These are phyloP conservation scores for Plasmodium chabaudi DNA, from an alignment of 169 alveolate species.

Conservation along the genomic window DNA sequence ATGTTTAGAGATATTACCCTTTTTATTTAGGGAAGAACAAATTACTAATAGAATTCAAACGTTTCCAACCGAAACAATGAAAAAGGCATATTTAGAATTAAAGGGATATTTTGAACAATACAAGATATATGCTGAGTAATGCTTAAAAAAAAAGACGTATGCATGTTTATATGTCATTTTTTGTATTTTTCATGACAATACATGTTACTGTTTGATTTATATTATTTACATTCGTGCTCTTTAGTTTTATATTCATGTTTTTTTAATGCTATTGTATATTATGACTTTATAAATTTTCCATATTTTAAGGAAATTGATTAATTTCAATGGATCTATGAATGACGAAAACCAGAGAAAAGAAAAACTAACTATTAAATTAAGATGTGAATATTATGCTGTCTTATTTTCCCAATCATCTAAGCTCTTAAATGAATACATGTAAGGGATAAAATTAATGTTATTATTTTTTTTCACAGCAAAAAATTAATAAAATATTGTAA, in stretches of 20 bases:
- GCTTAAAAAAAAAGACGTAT: conserved; percentile 1
- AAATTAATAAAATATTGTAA: not conserved
- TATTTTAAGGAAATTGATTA: conserved; percentile 54
- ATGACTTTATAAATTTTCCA: not conserved
- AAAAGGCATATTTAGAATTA: conserved; percentile 69
- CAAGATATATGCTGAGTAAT: conserved; percentile 72
- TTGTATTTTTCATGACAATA: not conserved
- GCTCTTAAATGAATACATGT: conserved; percentile 74
- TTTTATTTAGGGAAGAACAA: conserved; percentile 75
- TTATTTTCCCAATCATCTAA: conserved; percentile 70
- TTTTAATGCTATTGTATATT: not conserved
- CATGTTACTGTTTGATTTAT: not conserved
- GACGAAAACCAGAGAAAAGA: conserved; percentile 76
- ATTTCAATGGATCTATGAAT: conserved; percentile 70
- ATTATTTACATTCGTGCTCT: not conserved
- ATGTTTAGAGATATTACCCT: conserved; percentile 68
- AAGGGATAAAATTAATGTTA: conserved; percentile 6
- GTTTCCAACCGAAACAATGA: conserved; percentile 74
- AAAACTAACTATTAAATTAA: conserved; percentile 54
- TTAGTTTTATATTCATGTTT: not conserved
- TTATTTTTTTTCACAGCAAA: not conserved
- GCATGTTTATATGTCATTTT: not conserved
- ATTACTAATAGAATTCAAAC: conserved; percentile 73
- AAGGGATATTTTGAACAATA: conserved; percentile 76
- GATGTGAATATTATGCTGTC: conserved; percentile 76